A percentile compares a stretch with the other conserved stretches of the same genome.
Conservation (phyloP, 257 asterid species). For the Solanum neorickii region DNA sequence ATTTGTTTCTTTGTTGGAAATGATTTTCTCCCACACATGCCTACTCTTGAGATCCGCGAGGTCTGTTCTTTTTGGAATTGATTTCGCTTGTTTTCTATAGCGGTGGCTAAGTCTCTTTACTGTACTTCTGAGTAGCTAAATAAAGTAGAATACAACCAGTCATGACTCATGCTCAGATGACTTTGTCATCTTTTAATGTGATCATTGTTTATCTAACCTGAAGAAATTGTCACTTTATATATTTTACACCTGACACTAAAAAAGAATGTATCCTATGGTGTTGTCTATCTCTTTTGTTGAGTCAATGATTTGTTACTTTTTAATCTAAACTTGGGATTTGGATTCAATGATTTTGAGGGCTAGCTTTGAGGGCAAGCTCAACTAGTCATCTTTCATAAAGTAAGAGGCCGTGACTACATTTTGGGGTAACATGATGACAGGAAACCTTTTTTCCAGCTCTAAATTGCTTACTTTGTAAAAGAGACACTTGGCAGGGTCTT, state of each 20-base stretch:
- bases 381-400: not conserved
- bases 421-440: not conserved
- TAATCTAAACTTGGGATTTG: not conserved
- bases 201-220: not conserved
- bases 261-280: not conserved
- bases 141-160: not conserved
- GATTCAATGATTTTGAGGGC: not conserved
- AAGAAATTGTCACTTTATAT: not conserved
- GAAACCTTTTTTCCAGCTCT: not conserved
- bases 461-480: not conserved
- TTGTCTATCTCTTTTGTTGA: not conserved
- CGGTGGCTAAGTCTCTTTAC: no score
- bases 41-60: slow-evolving; percentile 99
- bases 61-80: slow-evolving; percentile 25
- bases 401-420: not conserved
- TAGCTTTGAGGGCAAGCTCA: not conserved
- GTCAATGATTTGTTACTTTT: not conserved
- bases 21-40: slow-evolving; percentile 98
- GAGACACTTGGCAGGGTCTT: not conserved
- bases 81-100: not conserved
- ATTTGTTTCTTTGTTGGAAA: slow-evolving; percentile 97
- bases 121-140: not conserved
- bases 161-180: not conserved
- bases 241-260: not conserved
- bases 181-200: not conserved